A percentile compares a stretch with the other conserved stretches of the same genome.
Evolutionary conservation across 2,329 filamentous ascomycete species (phyloP).

Genomic region (Sclerotinia spermophila): DNA sequence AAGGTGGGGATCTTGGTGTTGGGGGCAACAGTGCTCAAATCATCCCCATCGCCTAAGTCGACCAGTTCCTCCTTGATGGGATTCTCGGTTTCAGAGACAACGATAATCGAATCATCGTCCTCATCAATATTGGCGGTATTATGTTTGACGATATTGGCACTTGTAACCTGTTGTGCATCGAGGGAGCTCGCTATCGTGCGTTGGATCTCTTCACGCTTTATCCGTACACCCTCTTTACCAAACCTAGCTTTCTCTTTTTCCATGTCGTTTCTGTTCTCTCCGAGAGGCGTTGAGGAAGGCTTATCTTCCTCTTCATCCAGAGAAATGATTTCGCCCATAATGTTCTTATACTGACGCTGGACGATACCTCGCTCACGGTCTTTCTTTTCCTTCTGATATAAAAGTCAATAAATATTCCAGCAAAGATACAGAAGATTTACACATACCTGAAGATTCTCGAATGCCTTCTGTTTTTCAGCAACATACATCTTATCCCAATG

Average conservation of each 20-base stretch:
- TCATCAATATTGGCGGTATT: too few species aligned
- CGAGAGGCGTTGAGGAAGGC: not conserved
- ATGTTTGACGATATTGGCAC: too few species aligned
- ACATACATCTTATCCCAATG: slow-evolving; percentile 8
- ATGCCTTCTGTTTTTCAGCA: slow-evolving; percentile 8
- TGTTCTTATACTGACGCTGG: not conserved
- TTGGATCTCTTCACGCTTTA: not conserved
- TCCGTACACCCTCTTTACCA: not conserved
- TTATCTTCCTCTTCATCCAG: not conserved
- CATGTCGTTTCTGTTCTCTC: not conserved
- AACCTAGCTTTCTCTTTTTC: not conserved
- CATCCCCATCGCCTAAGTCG: not conserved
- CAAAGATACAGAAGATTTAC: too few species aligned
- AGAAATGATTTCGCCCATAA: not conserved
- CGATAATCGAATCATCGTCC: too few species aligned
- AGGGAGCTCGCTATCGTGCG: not conserved
- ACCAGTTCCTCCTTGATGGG: not conserved
- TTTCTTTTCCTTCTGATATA: not conserved
- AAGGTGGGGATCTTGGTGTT: not conserved
- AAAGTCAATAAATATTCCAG: not conserved
- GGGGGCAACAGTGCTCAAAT: not conserved
- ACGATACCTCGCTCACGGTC: not conserved
- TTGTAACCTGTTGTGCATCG: not conserved
- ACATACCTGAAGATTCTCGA: slow-evolving; percentile 13
- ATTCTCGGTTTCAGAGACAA: too few species aligned